These are phyloP conservation scores for Elaeis oleifera DNA, from an alignment of 202 grass and related monocot genomes.

Conservation along the genomic window DNA sequence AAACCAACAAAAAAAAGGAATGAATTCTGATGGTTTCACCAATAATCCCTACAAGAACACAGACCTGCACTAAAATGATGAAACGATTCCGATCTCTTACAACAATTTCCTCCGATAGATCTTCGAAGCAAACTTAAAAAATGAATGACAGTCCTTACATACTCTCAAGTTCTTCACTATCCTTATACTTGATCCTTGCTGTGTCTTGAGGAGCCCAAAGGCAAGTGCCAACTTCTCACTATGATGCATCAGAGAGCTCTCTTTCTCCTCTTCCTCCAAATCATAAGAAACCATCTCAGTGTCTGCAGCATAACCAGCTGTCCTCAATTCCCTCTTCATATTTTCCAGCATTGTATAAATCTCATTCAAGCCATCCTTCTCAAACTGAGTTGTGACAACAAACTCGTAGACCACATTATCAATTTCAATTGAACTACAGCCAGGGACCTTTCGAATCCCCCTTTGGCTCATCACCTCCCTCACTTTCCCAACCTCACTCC, in stretches of 20 bases:
- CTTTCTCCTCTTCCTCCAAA: slow-evolving; percentile 25
- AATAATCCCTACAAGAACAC: slow-evolving; percentile 19
- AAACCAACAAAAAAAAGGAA: too few relatives aligned
- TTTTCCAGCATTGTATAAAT: slow-evolving; percentile 14
- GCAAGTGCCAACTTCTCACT: slow-evolving; percentile 28
- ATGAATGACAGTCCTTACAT: slow-evolving; percentile 24
- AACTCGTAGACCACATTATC: slow-evolving; percentile 17
- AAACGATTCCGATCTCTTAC: slow-evolving; percentile 20
- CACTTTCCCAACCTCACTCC: slow-evolving; percentile 11
- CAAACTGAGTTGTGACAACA: not conserved
- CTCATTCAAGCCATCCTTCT: slow-evolving; percentile 10
- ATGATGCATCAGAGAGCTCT: slow-evolving; percentile 22
- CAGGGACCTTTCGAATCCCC: slow-evolving; percentile 16
- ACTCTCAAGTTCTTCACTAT: slow-evolving; percentile 26
- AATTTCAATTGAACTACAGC: slow-evolving; percentile 20
- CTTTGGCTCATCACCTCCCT: slow-evolving; percentile 16
- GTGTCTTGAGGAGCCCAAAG: slow-evolving; percentile 9
- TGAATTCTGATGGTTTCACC: not conserved
- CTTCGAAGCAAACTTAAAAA: slow-evolving; percentile 26
- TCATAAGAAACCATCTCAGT: slow-evolving; percentile 17
- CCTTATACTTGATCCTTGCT: slow-evolving; percentile 9
- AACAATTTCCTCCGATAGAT: slow-evolving; percentile 19
- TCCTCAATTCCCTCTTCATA: slow-evolving; percentile 20
- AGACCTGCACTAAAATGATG: slow-evolving; percentile 25
- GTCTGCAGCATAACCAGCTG: slow-evolving; percentile 15